Evolutionary conservation across 1,284 basidiomycete genomes (phyloP).

Genomic region (Agaricales sp.): DNA sequence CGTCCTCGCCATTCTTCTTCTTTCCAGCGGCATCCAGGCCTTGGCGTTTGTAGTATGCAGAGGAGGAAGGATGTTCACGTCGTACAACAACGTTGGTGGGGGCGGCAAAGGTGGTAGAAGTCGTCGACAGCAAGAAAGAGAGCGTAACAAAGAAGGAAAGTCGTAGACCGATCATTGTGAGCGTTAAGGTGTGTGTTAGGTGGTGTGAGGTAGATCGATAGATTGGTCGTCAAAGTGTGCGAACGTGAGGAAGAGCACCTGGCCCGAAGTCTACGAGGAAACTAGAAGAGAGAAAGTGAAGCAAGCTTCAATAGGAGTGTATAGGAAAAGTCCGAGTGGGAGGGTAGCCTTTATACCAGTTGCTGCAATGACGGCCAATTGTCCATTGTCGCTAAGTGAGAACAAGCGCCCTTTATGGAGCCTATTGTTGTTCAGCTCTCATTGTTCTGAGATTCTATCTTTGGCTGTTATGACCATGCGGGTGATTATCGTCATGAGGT

Average conservation of each 20-base stretch:
- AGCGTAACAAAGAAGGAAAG: neutral
- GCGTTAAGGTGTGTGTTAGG: neutral
- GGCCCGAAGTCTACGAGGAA: neutral
- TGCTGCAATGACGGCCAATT: too few species aligned
- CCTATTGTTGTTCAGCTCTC: neutral
- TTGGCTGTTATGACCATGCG: too few species aligned
- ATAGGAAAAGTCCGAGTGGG: too few species aligned
- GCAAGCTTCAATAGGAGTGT: neutral
- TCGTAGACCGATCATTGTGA: neutral
- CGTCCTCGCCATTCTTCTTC: slow-evolving; percentile 4
- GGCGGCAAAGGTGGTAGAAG: neutral
- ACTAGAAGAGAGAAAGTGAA: neutral
- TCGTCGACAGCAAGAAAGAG: neutral
- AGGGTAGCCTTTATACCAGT: too few species aligned
- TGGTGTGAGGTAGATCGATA: too few species aligned
- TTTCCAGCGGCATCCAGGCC: neutral
- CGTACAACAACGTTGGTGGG: neutral
- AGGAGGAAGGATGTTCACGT: neutral
- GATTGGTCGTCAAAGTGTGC: neutral
- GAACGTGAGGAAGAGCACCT: slow-evolving; percentile 1
- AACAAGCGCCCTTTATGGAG: neutral
- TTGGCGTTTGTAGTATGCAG: neutral
- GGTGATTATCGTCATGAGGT: too few species aligned
- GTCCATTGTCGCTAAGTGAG: neutral
- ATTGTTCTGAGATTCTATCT: too few species aligned